Evolutionary conservation across 2,329 filamentous ascomycete genomes (phyloP), one percentile per base, ranked within the genome.

Genomic region (Aspergillus sp.): DNA sequence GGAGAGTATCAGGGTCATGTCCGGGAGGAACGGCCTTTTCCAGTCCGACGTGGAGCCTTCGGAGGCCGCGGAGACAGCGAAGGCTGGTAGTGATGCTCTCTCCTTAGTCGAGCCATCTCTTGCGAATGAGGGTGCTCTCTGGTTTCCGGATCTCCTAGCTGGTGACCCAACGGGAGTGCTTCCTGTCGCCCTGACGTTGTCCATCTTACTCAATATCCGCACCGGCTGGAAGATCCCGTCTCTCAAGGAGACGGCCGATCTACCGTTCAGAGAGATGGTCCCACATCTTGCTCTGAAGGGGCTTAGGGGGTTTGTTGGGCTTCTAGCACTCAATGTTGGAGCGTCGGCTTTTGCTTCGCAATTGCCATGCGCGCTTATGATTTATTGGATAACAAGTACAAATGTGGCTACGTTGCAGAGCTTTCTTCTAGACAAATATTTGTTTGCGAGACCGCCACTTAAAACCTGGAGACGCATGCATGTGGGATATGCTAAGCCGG

Each of bases 141-240:
- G 80, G 80, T 82, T 82, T 44, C 70, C 73, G 1, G 70, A 83
- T 56, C 70, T 85, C 10, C 63, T 78, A 5, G 54, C 69, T 0
- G 64, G 76, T 7, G 81, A 84, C 51, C 69, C 78, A 0, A 71
- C 70, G 3, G 62, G 73, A 2, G 50, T 68, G 2, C 65, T 82
- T 2, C 77, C 78, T 0, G 65, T 72, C 33, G 45, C 73, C 3
- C 64, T 80, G 19, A 73, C 72, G 0, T 66, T 61, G 1, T 64
- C 72, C 5, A 73, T 81, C 45, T 59, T 80, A 11, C 48, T 69
- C 6, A 79, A 77, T 48, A 59, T 80, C 32, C 56, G 47, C 10
- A 34, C 27, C 12, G 64, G 64, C 6, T 66, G 61, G 60, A 60
- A 59, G 36, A 47, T 44, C 2, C 38, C 45, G 11, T 33, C 52